Conservation (phyloP, 768 basidiomycete species). For the Collybia sp. region DNA sequence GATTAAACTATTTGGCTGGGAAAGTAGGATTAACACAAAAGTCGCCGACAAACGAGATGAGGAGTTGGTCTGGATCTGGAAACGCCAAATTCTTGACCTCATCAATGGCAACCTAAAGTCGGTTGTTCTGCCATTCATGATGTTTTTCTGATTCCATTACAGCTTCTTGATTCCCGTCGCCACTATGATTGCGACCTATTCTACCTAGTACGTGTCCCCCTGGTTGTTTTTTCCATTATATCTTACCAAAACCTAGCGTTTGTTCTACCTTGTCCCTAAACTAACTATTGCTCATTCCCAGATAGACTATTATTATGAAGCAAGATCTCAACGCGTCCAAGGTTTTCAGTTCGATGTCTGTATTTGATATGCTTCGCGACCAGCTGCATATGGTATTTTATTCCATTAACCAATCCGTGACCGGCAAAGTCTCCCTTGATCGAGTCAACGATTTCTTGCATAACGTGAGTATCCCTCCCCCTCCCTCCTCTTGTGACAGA, state of each 20-base stretch:
- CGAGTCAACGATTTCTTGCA: conserved; percentile 40
- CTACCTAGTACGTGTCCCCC: conserved; percentile 43
- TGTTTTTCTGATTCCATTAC: neutral
- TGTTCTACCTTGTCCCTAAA: neutral
- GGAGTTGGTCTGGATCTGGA: conserved; percentile 54
- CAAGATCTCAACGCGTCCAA: conserved; percentile 33
- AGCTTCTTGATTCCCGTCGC: conserved; percentile 59
- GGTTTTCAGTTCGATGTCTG: conserved; percentile 51
- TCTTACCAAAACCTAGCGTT: neutral
- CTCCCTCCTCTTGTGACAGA: neutral
- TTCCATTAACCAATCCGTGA: conserved; percentile 14
- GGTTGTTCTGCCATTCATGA: conserved; percentile 7
- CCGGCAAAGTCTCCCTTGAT: conserved; percentile 61
- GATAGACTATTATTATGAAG: conserved; percentile 34
- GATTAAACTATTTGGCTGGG: conserved; percentile 71
- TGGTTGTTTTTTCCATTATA: neutral
- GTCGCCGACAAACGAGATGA: conserved; percentile 55
- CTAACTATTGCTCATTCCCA: conserved; percentile 1
- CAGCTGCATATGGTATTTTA: conserved; percentile 38
- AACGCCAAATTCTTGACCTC: conserved; percentile 45
- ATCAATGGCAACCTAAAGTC: conserved; percentile 39
- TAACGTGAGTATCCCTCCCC: conserved; percentile 25
- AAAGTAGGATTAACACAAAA: conserved; percentile 47
- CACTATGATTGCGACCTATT: conserved; percentile 64
- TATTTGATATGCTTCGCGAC: conserved; percentile 58